Evolutionary conservation across 2,329 filamentous ascomycete species (phyloP), one percentile per base, ranked within the genome.

Genomic region (Pyrenochaeta sp.): DNA sequence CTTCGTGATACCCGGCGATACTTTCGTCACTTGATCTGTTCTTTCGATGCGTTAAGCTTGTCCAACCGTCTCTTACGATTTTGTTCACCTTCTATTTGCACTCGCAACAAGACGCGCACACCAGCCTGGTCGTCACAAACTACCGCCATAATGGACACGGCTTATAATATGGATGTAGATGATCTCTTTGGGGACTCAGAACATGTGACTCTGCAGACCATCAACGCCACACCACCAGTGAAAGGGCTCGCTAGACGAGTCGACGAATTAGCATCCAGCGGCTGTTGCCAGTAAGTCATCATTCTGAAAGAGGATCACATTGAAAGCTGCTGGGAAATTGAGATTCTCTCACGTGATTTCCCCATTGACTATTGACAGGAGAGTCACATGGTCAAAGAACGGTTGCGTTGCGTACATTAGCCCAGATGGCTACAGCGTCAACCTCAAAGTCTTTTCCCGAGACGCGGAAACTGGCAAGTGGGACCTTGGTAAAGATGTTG

Each of bases 381-480:
- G 86, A 60, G 84, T 97, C 48, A 87, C 90, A 27, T 98, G 94
- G 93, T 97, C 94, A 10, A 92, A 88, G 66, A 85, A 87, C 56
- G 94, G 94, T 37, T 92, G 89, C 54, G 91, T 98, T 62, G 93
- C 93, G 23, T 89, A 88, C 48, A 89, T 98, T 61, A 85, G 88
- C 17, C 78, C 85, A 14, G 89, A 93, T 75, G 90, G 90, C 23
- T 83, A 83, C 42, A 83, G 82, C 12, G 79, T 97, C 46, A 87
- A 90, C 68, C 81, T 96, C 40, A 87, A 88, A 54, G 88, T 91
- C 69, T 81, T 97, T 45, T 83, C 86, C 30, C 88, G 89, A 67
- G 82, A 87, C 61, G 83, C 87, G 0, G 82, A 87, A 11, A 84
- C 89, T 75, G 91, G 89, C 2, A 82, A 82, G 35, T 97, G 93